These are phyloP conservation scores for Paecilomyces niveus DNA, from an alignment of 2,329 filamentous ascomycete genomes.

Conservation along the genomic window DNA sequence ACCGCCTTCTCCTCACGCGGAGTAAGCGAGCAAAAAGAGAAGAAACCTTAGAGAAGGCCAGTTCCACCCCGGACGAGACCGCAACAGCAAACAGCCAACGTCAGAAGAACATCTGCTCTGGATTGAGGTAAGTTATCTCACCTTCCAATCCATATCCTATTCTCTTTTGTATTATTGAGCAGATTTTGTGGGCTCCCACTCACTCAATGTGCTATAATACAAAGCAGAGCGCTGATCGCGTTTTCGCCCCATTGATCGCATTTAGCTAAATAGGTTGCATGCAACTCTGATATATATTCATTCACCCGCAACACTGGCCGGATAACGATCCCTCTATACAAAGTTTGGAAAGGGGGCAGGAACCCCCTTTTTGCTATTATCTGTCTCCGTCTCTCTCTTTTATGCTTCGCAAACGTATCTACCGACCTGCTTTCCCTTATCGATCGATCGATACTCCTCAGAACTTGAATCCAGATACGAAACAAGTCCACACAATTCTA, in stretches of 20 bases:
- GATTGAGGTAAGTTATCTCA: too few relatives aligned
- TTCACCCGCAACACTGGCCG: too few relatives aligned
- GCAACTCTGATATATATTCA: not conserved
- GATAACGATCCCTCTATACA: not conserved
- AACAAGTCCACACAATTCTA: not conserved
- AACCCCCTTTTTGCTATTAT: not conserved
- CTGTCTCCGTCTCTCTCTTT: slow-evolving; percentile 13
- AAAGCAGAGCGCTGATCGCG: not conserved
- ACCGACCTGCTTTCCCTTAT: not conserved
- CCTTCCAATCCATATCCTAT: too few relatives aligned
- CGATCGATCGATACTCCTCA: not conserved
- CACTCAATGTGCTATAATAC: not conserved
- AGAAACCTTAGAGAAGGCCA: not conserved
- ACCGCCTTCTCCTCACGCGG: not conserved
- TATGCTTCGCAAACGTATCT: not conserved
- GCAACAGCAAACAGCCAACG: too few relatives aligned
- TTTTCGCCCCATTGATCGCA: not conserved
- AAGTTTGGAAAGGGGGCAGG: not conserved
- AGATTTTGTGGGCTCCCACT: not conserved
- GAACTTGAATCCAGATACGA: too few relatives aligned
- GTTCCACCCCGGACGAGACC: not conserved
- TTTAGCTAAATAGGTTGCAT: not conserved
- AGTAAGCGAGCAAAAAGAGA: not conserved
- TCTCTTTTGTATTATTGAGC: too few relatives aligned
- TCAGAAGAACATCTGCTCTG: too few relatives aligned